Evolutionary conservation across 2,329 filamentous ascomycete species (phyloP), one percentile per base, ranked within the genome.

Genomic region (Trichoderma sp.): DNA sequence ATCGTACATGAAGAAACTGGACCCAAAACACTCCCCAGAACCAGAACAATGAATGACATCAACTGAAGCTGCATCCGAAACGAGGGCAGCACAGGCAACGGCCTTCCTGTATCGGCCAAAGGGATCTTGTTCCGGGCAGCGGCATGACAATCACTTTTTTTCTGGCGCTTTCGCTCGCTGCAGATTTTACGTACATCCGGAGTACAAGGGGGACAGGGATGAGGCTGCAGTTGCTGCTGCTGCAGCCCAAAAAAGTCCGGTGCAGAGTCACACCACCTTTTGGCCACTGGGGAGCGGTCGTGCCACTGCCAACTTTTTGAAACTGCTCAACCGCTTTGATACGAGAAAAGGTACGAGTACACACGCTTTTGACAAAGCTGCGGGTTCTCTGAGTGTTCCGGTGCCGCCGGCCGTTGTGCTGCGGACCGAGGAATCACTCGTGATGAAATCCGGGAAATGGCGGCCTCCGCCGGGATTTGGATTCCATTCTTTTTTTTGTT

Each of bases 261-360:
- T 61, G 57, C 53, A 50, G 36, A 50, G 66, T 68, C 66, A 68
- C 66, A 68, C 66, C 66, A 68, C 66, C 66, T 28, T 28, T 59
- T 30, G 30, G 57, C 55, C 55, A 32, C 28, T 59, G 55, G 36
- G 36, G 30, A 32, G 28, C 57, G 30, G 57, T 32, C 32, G 57
- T 59, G 30, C 57, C 57, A 59, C 57, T 20, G 57, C 32, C 47
- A 53, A 61, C n/a, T 43, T 43, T 43, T 61, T 59, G 57, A 59
- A 59, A 59, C 57, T 6, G 55, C 23, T 12, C 55, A 32, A 34
- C 11, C 59, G n/a, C 4, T 13, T 59, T 59, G 55, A 58, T 34
- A 34, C 28, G 55, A 59, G 57, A 32, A 17, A 32, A 32, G 4
- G 34, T 34, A 34, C 32, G 17, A 17, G 8, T n/a, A 47, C 39